Base-by-base conservation (phyloP, 257 asterid genomes). In the Rehmannia glutinosa region DNA sequence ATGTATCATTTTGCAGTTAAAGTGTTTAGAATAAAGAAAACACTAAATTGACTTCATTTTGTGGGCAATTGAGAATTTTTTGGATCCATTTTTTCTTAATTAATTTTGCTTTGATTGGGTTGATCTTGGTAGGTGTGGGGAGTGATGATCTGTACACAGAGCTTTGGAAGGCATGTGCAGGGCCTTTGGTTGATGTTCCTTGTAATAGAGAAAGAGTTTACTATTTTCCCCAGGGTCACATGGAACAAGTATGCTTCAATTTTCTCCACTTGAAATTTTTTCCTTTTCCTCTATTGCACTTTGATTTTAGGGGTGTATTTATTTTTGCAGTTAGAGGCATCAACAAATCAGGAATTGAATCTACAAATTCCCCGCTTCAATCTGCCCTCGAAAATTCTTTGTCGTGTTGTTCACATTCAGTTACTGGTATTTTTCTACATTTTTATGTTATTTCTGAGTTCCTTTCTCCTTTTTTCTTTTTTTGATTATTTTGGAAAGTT, bases 151-250 rank as follows among this genome's bases (percentile, higher is more conserved):
- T 90, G 73, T 84, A 84, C 70, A 72, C 69, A 47, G 92, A 82
- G 70, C 81, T 90, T 17, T 90, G 97, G 97, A 90, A 77, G 79
- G 92, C 96, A 35, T 90, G 97, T 75, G 97, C 97, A 1, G 97
- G 97, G 12, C 92, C 95, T 62, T 72, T 87, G 75, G 96, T 87
- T 43, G 90, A 87, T 75, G 73, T 90, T 75, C 97, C 90, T 69
- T 66, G 83, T 56, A 30, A n/a, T 6, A 51, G 75, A 45, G 90
- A 90, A 50, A 77, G 90, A 70, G 91, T 82, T 73, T 90, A 78
- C 79, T 90, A 90, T 76, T 90, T 90, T 69, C 94, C 96, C 64
- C 97, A 90, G 66, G 97, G 97, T 67, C 97, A 87, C 73, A 79
- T 90, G 81, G 96, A 90, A 70, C 97, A 90, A 77, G 97, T 87